Base-by-base conservation (phyloP, 2,329 filamentous ascomycete species). In the Arthrinium phaeospermum region DNA sequence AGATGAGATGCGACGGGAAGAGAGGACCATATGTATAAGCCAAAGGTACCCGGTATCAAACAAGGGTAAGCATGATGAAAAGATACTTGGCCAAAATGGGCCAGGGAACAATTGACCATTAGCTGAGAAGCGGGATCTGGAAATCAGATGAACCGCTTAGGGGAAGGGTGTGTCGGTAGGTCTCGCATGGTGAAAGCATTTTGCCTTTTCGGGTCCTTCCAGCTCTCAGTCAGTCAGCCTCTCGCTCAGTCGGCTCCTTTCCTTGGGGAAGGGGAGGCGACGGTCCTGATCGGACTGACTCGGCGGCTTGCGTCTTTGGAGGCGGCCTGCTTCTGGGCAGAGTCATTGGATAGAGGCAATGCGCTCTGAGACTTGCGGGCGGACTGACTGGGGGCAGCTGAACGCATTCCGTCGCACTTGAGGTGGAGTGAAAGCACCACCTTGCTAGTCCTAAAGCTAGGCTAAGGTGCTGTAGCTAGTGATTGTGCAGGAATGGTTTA, bases 311-410 rank as follows among this genome's bases (percentile, higher is more conserved):
- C 34, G 19, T 41, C 57, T 22, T 41, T 41, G 57, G 34, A 41
- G 30, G 34, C 57, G 57, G 57, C 30, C 13, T 41, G 2, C 57
- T 41, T 41, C 57, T 64, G 57, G 34, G 30, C 10, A 61, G 53
- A 37, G 53, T 61, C 53, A 61, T 61, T 61, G 53, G 30, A 37
- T 10, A 37, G 30, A 22, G 53, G 53, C 37, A 12, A 34, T 37
- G 27, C 53, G 53, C 53, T 49, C 46, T 61, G 53, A 57, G 34
- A 64, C 57, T n/a, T 41, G 57, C 19, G 57, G 57, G 57, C 57
- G 57, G 34, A 34, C 53, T 61, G 53, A 34, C 57, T 64, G 57
- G 30, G 57, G 57, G 57, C 30, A 64, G 57, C 57, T 64, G 57
- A 64, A 64, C 57, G 4, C 34, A 41, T 19, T 37, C 34, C 57